A percentile compares a stretch with the other conserved stretches of the same genome.
phyloP scores from a whole-genome alignment of 257 asterid genomes.

The Solanum bukasovii region DNA sequence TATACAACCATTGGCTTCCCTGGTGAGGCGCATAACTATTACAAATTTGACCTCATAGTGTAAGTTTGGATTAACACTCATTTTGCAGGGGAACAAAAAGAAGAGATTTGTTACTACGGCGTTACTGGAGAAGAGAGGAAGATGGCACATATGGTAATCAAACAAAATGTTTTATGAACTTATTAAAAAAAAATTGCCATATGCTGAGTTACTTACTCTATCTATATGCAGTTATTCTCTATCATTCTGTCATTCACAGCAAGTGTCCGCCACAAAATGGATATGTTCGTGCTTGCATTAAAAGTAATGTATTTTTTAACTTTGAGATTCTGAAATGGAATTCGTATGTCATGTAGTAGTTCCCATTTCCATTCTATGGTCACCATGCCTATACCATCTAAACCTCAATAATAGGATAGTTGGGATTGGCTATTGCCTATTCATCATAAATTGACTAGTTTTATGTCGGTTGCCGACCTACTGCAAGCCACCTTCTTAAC shows the following conservation, averaged over 20 bases:
- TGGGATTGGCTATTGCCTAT: background rate
- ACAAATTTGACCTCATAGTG: background rate
- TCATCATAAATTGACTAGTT: background rate
- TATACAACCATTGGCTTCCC: slow-evolving; percentile 80
- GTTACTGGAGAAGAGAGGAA: slow-evolving; percentile 97
- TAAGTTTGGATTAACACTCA: slow-evolving; percentile 2
- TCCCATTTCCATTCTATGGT: background rate
- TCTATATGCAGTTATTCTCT: slow-evolving; percentile 62
- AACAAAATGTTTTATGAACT: background rate
- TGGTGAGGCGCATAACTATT: slow-evolving; percentile 37
- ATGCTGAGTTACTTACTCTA: background rate
- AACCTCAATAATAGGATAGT: background rate
- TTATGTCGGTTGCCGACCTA: background rate
- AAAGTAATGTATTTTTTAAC: slow-evolving; percentile 71
- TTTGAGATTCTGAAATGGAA: background rate
- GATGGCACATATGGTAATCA: slow-evolving; percentile 84
- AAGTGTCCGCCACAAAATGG: slow-evolving; percentile 73
- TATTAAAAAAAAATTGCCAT: background rate
- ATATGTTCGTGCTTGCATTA: slow-evolving; percentile 75
- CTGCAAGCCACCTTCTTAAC: background rate
- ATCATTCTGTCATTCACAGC: slow-evolving; percentile 70
- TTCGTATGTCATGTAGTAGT: background rate
- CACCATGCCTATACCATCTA: background rate
- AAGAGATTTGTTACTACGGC: slow-evolving; percentile 69
- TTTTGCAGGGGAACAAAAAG: slow-evolving; percentile 68